These are phyloP conservation scores for Cocos nucifera DNA, from an alignment of 176 grass and related monocot genomes.

Conservation along the genomic window DNA sequence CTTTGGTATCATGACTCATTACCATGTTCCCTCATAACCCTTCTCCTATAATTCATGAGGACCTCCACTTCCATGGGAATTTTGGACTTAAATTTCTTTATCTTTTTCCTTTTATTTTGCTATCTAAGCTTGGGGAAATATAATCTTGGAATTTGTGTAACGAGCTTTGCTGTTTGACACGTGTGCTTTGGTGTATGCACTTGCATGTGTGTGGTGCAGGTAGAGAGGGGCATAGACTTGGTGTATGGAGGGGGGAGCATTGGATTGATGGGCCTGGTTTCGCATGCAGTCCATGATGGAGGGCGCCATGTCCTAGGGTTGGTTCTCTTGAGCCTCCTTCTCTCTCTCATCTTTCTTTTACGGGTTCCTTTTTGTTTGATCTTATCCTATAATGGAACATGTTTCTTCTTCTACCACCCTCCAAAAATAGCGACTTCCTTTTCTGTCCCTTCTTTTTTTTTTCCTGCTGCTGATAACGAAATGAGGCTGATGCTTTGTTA, in stretches of 20 bases:
- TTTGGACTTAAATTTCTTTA: too few species aligned
- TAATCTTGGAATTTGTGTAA: too few species aligned
- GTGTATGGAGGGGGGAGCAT: constrained; percentile 96
- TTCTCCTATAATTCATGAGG: background rate
- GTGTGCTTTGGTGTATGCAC: background rate
- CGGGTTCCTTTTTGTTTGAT: constrained; percentile 12
- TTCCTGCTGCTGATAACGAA: too few species aligned
- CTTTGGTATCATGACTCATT: constrained; percentile 27
- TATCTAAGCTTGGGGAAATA: too few species aligned
- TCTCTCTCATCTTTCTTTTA: background rate
- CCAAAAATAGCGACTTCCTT: constrained; percentile 42
- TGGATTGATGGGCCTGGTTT: constrained; percentile 92
- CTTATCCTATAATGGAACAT: constrained; percentile 19
- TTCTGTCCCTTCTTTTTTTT: background rate
- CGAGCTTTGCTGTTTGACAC: background rate
- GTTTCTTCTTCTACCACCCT: constrained; percentile 20
- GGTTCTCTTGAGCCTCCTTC: constrained; percentile 4
- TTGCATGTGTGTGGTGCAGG: constrained; percentile 36
- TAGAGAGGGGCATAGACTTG: constrained; percentile 89
- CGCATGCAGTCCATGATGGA: constrained; percentile 94
- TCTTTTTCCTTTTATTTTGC: too few species aligned
- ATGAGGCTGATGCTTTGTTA: too few species aligned
- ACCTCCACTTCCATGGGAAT: too few species aligned
- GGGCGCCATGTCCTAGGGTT: constrained; percentile 97
- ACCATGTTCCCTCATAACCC: constrained; percentile 1